Evolutionary conservation across 139 green algal genomes (phyloP).

Genomic region (Chlorella sorokiniana): DNA sequence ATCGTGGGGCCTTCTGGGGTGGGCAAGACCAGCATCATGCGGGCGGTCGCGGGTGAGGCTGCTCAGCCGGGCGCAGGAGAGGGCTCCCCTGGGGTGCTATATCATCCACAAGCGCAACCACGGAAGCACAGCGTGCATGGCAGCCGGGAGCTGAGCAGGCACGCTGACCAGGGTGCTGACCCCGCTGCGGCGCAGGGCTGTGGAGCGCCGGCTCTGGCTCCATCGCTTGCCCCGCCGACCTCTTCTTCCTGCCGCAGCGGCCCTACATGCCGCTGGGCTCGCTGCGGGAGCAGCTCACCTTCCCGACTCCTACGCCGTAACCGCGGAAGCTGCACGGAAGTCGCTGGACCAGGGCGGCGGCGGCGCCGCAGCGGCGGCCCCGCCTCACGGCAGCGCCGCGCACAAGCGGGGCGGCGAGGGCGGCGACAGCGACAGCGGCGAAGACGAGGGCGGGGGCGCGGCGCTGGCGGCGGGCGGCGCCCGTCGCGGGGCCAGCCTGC

Average conservation of each 20-base stretch:
- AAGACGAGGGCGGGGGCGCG: neutral
- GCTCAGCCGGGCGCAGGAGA: neutral
- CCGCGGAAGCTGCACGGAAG: neutral
- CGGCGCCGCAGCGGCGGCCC: neutral
- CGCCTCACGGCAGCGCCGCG: neutral
- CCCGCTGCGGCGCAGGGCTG: constrained; percentile 29
- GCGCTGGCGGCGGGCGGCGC: neutral
- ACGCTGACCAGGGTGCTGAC: neutral
- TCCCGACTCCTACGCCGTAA: constrained; percentile 48
- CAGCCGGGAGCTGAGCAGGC: neutral
- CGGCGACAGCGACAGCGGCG: constrained; percentile 1
- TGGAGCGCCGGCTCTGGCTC: constrained; percentile 50
- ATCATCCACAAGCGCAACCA: neutral
- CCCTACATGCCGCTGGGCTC: constrained; percentile 89
- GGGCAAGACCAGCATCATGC: constrained; percentile 10
- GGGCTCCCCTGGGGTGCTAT: neutral
- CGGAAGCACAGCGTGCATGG: neutral
- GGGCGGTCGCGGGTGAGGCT: neutral
- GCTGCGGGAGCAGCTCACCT: constrained; percentile 85
- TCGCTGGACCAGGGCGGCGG: neutral
- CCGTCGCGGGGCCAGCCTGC: neutral
- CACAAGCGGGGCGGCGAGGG: neutral
- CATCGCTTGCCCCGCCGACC: constrained; percentile 42
- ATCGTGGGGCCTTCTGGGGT: neutral
- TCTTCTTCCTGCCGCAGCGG: constrained; percentile 93